Evolutionary conservation across 163 green algal genomes (phyloP).

Genomic region (Scenedesmus sp.): DNA sequence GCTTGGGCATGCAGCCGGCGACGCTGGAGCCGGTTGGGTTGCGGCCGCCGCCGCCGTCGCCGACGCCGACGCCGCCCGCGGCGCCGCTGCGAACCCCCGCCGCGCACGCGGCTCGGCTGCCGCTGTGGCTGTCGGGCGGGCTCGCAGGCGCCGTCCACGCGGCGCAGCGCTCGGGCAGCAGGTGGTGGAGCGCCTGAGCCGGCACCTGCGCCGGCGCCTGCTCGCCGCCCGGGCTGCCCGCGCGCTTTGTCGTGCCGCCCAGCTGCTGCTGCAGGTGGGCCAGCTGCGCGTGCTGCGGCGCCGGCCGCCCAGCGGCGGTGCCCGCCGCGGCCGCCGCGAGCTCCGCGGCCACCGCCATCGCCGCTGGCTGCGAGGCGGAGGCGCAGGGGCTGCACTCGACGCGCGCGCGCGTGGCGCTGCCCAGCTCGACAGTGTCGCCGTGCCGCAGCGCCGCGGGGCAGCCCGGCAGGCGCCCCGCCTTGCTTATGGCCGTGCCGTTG

Average conservation of each 20-base stretch:
- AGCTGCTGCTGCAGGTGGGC: conserved; percentile 20
- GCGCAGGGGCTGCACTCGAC: too few species aligned
- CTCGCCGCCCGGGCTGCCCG: too few species aligned
- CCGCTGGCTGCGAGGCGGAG: too few species aligned
- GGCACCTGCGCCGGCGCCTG: too few species aligned
- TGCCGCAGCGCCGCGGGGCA: conserved; percentile 54
- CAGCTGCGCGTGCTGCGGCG: conserved; percentile 8
- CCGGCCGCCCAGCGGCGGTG: not conserved
- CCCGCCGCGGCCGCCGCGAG: not conserved
- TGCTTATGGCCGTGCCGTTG: conserved; percentile 70
- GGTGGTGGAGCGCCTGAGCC: not conserved
- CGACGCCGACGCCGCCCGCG: not conserved
- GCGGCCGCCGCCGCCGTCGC: conserved; percentile 1
- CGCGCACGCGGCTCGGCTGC: not conserved
- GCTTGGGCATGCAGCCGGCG: not conserved
- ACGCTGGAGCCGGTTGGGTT: conserved; percentile 5
- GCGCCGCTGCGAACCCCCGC: not conserved
- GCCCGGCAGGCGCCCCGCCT: conserved; percentile 61
- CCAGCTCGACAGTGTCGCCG: conserved; percentile 75
- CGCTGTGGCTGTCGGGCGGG: not conserved
- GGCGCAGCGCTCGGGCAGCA: not conserved
- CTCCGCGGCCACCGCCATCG: too few species aligned
- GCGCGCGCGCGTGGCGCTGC: conserved; percentile 60
- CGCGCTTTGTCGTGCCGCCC: too few species aligned
- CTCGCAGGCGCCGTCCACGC: conserved; percentile 1